Conservation (phyloP, 2,329 filamentous ascomycete genomes). For the Chrysosporium keratinophilum region DNA sequence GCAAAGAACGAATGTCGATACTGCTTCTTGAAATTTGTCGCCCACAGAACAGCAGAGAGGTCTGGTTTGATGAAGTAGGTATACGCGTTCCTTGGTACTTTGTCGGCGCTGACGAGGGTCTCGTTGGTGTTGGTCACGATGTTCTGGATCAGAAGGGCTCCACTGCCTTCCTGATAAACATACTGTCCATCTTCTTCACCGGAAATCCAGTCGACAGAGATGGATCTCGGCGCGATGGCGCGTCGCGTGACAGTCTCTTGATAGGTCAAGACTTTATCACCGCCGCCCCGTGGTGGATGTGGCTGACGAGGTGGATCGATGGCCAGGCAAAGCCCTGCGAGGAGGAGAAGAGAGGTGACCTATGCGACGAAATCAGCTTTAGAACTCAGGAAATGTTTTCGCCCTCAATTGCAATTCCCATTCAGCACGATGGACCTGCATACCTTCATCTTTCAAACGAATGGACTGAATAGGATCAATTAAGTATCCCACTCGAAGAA, state of each 20-base stretch:
- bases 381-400: background rate
- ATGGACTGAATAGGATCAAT: constrained; percentile 3
- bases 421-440: background rate
- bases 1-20: constrained; percentile 60
- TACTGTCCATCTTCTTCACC: constrained; percentile 53
- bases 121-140: constrained; percentile 48
- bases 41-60: constrained; percentile 49
- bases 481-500: constrained; percentile 2
- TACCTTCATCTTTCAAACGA: constrained; percentile 14
- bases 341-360: constrained; percentile 14
- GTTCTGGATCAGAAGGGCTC: constrained; percentile 51
- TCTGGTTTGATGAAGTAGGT: constrained; percentile 55
- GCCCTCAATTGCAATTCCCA: background rate
- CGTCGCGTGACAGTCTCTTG: constrained; percentile 47
- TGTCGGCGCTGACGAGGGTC: constrained; percentile 49
- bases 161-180: constrained; percentile 43
- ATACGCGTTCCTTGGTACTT: constrained; percentile 46
- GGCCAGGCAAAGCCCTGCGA: constrained; percentile 22
- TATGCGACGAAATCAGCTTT: constrained; percentile 1
- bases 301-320: constrained; percentile 45
- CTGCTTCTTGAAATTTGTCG: constrained; percentile 57
- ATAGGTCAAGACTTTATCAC: constrained; percentile 48
- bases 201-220: constrained; percentile 48
- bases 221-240: constrained; percentile 39
- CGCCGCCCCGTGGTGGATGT: constrained; percentile 47